Evolutionary conservation across 73 alveolate genomes (phyloP).

Genomic region (Effrenium voratum): DNA sequence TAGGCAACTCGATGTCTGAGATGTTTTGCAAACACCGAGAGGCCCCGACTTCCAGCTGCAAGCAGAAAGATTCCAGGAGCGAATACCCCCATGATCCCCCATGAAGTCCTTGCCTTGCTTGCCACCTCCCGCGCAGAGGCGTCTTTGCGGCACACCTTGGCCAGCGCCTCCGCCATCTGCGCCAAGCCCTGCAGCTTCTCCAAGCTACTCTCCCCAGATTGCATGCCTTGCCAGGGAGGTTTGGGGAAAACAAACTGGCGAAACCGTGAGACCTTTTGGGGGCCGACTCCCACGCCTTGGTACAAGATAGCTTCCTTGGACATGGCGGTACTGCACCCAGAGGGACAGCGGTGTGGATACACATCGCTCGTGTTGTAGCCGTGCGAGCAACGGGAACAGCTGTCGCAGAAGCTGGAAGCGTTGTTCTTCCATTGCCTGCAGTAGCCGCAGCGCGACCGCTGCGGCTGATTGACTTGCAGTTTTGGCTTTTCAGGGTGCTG

Average conservation of each 20-base stretch:
- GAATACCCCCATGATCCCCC: background rate
- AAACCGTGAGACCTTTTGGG: too few species aligned
- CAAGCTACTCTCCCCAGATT: background rate
- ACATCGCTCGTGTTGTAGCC: background rate
- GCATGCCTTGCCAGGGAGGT: too few species aligned
- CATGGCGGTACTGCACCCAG: background rate
- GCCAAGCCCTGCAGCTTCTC: background rate
- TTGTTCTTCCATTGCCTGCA: background rate
- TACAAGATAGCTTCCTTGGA: background rate
- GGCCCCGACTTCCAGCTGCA: too few species aligned
- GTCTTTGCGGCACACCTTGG: background rate
- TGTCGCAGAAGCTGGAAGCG: background rate
- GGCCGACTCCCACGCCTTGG: background rate
- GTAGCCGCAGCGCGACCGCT: background rate
- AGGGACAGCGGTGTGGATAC: background rate
- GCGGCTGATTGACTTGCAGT: background rate
- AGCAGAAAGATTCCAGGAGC: background rate
- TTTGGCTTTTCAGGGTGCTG: background rate
- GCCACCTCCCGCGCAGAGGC: background rate
- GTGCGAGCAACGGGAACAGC: background rate
- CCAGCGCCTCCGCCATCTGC: slow-evolving; percentile 14
- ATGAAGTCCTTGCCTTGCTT: background rate
- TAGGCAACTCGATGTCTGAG: too few species aligned
- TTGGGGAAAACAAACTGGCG: too few species aligned
- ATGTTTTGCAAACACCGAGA: too few species aligned